Evolutionary conservation across 192 early-diverging fungal species (phyloP).

Genomic region (Podila epigama): DNA sequence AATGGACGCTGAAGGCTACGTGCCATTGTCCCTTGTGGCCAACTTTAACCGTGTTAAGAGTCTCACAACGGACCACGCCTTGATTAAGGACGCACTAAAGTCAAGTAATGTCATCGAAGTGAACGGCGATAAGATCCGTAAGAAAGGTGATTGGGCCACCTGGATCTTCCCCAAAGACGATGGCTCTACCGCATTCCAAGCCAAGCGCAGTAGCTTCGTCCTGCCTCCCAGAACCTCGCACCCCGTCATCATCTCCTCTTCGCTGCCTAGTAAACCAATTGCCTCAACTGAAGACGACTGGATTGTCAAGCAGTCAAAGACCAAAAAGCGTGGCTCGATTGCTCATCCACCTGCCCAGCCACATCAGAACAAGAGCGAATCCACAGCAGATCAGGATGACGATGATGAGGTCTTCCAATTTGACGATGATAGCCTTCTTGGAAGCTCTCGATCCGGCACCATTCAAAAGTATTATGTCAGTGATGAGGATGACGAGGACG

Average conservation of each 20-base stretch:
- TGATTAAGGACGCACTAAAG: slow-evolving; percentile 66
- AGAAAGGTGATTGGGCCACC: slow-evolving; percentile 81
- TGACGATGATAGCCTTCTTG: slow-evolving; percentile 78
- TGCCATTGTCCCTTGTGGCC: slow-evolving; percentile 78
- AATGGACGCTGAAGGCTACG: slow-evolving; percentile 89
- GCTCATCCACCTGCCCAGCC: slow-evolving; percentile 9
- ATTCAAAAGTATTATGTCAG: slow-evolving; percentile 62
- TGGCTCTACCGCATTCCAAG: slow-evolving; percentile 9
- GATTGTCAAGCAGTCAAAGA: slow-evolving; percentile 36
- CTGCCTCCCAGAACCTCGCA: slow-evolving; percentile 22
- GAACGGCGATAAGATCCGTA: slow-evolving; percentile 65
- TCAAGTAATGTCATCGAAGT: slow-evolving; percentile 67
- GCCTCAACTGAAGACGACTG: slow-evolving; percentile 16
- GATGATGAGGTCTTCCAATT: slow-evolving; percentile 84
- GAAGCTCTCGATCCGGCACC: slow-evolving; percentile 52
- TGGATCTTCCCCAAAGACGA: slow-evolving; percentile 84
- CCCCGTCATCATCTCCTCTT: slow-evolving; percentile 26
- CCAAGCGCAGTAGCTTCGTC: slow-evolving; percentile 28
- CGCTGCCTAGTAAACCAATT: slow-evolving; percentile 10
- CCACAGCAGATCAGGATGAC: slow-evolving; percentile 29
- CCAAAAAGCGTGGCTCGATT: slow-evolving; percentile 33
- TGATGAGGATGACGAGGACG: slow-evolving; percentile 76
- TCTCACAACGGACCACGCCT: slow-evolving; percentile 69
- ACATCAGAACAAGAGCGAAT: slow-evolving; percentile 1
- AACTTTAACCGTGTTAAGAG: slow-evolving; percentile 90